Evolutionary conservation across 2,329 filamentous ascomycete genomes (phyloP).

Genomic region (Ramichloridium luteum): DNA sequence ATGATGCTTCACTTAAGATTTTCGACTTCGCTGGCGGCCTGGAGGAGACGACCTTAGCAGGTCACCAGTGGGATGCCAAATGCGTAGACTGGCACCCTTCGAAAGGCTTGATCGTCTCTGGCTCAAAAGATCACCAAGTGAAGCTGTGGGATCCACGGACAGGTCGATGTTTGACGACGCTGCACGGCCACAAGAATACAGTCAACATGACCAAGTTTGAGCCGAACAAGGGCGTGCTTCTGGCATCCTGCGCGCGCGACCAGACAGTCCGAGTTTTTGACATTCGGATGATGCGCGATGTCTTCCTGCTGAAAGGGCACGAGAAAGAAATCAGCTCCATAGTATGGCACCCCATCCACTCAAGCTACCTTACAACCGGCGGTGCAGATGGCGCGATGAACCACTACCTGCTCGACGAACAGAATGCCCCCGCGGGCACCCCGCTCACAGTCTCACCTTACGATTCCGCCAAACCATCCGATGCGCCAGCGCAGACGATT

Average conservation of each 20-base stretch:
- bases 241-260: conserved; percentile 87
- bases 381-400: conserved; percentile 80
- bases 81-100: conserved; percentile 95
- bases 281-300: conserved; percentile 95
- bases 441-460: conserved; percentile 67
- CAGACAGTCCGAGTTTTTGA: conserved; percentile 91
- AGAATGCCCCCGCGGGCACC: conserved; percentile 67
- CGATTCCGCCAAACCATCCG: conserved; percentile 66
- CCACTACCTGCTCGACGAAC: conserved; percentile 93
- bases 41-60: conserved; percentile 71
- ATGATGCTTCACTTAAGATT: conserved; percentile 87
- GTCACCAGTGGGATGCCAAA: conserved; percentile 98
- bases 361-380: conserved; percentile 78
- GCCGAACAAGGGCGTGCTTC: conserved; percentile 65
- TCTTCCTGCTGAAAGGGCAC: conserved; percentile 82
- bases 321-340: conserved; percentile 93
- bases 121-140: conserved; percentile 93
- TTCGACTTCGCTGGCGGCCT: conserved; percentile 85
- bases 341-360: conserved; percentile 86
- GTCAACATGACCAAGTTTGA: conserved; percentile 91
- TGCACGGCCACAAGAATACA: conserved; percentile 95
- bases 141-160: conserved; percentile 98
- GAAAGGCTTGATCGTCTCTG: conserved; percentile 86
- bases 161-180: conserved; percentile 76
- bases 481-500: conserved; percentile 77